phyloP scores from a whole-genome alignment of 164 flowering plant genomes.

The Nymphaea thermarum region DNA sequence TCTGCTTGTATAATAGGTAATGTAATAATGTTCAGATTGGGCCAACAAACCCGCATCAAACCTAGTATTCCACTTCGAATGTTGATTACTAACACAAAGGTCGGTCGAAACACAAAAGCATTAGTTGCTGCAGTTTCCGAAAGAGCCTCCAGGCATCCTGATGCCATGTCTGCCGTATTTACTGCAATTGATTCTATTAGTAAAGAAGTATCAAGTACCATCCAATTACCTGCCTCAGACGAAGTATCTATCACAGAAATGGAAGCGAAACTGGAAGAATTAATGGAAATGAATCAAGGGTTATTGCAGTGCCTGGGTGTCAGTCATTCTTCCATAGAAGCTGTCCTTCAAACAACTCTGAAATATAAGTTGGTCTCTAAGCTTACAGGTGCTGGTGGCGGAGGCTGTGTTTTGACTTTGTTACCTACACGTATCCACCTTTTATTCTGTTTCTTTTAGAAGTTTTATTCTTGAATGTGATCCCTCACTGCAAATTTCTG shows the following conservation, averaged over 20 bases:
- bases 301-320: conserved; percentile 94
- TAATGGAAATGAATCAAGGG: conserved; percentile 99
- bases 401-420: conserved; percentile 93
- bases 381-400: conserved; percentile 98
- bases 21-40: conserved; percentile 82
- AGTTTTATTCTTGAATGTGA: not conserved
- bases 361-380: conserved; percentile 79
- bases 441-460: not conserved
- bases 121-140: conserved; percentile 88
- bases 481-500: too few species aligned
- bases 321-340: conserved; percentile 85
- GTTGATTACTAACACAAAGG: conserved; percentile 88
- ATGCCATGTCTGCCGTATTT: conserved; percentile 67
- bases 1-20: conserved; percentile 27
- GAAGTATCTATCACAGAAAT: conserved; percentile 54
- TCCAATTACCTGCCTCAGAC: conserved; percentile 50
- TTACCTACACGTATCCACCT: conserved; percentile 77
- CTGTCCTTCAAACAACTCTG: conserved; percentile 70
- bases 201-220: conserved; percentile 56
- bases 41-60: conserved; percentile 46
- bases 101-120: conserved; percentile 95
- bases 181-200: conserved; percentile 85
- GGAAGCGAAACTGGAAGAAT: conserved; percentile 72
- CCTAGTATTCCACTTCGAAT: conserved; percentile 62
- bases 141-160: conserved; percentile 40